Evolutionary conservation across 306 rosid species (phyloP).

Genomic region (Gillenia trifoliata): DNA sequence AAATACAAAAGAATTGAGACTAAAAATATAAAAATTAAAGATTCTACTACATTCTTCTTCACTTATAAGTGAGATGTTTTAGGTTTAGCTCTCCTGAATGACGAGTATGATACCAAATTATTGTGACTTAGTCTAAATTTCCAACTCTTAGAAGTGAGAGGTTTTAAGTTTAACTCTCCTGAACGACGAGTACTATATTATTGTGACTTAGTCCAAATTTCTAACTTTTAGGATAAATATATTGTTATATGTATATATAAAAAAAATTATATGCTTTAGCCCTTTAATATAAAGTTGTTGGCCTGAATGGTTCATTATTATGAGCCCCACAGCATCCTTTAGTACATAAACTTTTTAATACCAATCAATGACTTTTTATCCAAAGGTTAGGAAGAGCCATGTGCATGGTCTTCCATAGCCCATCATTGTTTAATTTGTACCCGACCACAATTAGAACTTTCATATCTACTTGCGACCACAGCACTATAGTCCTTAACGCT

Average conservation of each 20-base stretch:
- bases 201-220: not conserved
- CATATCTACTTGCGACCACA: not conserved
- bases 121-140: no score
- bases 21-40: no score
- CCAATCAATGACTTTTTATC: constrained; percentile 16
- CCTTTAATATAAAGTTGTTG: constrained; percentile 14
- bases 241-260: no score
- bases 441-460: not conserved
- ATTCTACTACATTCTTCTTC: not conserved
- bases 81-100: no score
- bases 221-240: no score
- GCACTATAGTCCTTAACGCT: not conserved
- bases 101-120: no score
- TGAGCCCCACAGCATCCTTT: constrained; percentile 24
- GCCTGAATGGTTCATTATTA: constrained; percentile 24
- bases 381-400: constrained; percentile 26
- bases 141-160: not conserved
- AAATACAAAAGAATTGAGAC: not conserved
- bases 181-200: no score
- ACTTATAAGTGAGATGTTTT: no score
- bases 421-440: not conserved
- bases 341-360: constrained; percentile 11
- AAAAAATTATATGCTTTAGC: not conserved
- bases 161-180: no score
- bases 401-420: constrained; percentile 40